Conservation (phyloP, 345 rosid species). For the Pistacia integerrima region DNA sequence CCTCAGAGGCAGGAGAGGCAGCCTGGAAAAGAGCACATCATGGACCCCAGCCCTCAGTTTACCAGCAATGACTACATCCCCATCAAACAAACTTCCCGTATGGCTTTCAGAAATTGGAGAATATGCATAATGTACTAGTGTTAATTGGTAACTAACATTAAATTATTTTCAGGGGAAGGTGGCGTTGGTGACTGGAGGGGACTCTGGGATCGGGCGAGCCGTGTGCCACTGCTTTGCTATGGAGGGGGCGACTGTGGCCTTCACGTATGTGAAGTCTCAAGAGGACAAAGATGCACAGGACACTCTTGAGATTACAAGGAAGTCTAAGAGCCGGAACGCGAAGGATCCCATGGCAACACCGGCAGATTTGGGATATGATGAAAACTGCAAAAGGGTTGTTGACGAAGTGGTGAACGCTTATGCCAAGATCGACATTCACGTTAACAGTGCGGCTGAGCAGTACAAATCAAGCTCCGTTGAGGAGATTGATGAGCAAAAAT, state of each 20-base stretch:
- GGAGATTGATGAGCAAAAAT: constrained; percentile 55
- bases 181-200: constrained; percentile 77
- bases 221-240: constrained; percentile 50
- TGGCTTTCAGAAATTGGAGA: neutral
- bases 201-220: constrained; percentile 77
- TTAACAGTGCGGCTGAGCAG: constrained; percentile 73
- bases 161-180: constrained; percentile 58
- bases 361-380: constrained; percentile 66
- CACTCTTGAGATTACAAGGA: constrained; percentile 46
- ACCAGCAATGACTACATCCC: constrained; percentile 47
- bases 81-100: constrained; percentile 69
- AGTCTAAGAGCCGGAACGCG: constrained; percentile 46
- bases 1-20: constrained; percentile 69
- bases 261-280: constrained; percentile 62
- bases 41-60: constrained; percentile 69
- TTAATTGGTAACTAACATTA: too few species aligned
- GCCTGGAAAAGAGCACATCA: constrained; percentile 67
- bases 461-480: constrained; percentile 45
- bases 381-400: constrained; percentile 64
- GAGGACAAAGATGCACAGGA: constrained; percentile 77
- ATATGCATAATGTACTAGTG: too few species aligned
- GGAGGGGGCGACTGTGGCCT: constrained; percentile 77
- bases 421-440: constrained; percentile 65
- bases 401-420: constrained; percentile 62
- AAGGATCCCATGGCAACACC: constrained; percentile 61